A percentile compares a stretch with the other conserved stretches of the same genome.
Evolutionary conservation across 2,329 filamentous ascomycete species (phyloP).

Genomic region (Trichoderma harzianum): DNA sequence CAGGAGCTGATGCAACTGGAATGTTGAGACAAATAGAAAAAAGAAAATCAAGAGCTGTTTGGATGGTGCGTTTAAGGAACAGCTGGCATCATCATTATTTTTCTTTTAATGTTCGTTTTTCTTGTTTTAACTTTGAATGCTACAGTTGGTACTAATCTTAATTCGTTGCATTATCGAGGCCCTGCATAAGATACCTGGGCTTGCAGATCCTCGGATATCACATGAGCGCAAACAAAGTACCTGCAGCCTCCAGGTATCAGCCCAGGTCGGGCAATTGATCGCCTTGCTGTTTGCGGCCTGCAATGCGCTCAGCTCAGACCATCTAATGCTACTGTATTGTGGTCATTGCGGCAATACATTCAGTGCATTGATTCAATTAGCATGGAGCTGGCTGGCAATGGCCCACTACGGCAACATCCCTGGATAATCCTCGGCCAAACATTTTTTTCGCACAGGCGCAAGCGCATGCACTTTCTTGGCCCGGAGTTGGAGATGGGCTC

Average conservation of each 20-base stretch:
- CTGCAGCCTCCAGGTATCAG: background rate
- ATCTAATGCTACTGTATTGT: background rate
- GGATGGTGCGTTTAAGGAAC: background rate
- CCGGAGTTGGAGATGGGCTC: background rate
- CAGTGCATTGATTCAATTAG: background rate
- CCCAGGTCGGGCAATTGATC: background rate
- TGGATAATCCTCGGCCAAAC: conserved; percentile 8
- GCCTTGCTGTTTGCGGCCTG: background rate
- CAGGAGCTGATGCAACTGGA: background rate
- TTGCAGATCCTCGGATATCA: background rate
- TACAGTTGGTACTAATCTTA: background rate
- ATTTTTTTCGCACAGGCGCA: background rate
- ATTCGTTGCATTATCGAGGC: background rate
- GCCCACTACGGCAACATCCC: background rate
- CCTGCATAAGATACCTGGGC: background rate
- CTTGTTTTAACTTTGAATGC: background rate
- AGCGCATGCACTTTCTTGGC: background rate
- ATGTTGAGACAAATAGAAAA: background rate
- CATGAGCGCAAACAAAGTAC: background rate
- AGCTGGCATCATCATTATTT: background rate
- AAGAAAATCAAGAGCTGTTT: background rate
- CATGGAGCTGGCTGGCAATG: background rate
- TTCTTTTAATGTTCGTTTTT: background rate
- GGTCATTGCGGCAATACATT: background rate
- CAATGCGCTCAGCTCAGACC: background rate